Percentiles rank a stretch among this genome's conserved stretches.
Conservation (phyloP, 352 stramenopile genomes). For the Pythium aristosporum region DNA sequence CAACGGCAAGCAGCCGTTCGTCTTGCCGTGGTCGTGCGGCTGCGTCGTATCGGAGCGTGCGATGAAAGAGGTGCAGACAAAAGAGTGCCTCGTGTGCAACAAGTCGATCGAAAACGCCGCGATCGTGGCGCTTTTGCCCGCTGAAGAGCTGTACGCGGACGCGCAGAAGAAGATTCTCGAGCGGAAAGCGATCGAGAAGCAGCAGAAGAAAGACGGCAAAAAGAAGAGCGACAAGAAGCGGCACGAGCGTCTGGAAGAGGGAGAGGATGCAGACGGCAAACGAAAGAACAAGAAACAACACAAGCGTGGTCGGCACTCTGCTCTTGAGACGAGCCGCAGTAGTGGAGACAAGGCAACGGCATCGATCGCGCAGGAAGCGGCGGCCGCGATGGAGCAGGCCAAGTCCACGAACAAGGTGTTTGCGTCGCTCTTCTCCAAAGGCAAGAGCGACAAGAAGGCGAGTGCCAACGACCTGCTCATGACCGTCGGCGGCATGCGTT, state of each 20-base stretch:
- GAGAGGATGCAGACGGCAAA: background rate
- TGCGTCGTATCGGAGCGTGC: conserved; percentile 89
- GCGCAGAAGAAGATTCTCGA: conserved; percentile 47
- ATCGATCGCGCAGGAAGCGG: conserved; percentile 52
- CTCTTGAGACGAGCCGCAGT: conserved; percentile 7
- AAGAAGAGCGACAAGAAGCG: conserved; percentile 41
- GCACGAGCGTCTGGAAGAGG: background rate
- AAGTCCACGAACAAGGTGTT: conserved; percentile 81
- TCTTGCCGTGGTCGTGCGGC: conserved; percentile 76
- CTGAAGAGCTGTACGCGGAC: conserved; percentile 56
- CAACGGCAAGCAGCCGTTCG: conserved; percentile 86
- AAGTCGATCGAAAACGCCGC: conserved; percentile 50
- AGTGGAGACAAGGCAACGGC: background rate
- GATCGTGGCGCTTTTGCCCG: conserved; percentile 57
- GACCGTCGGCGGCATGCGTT: conserved; percentile 80
- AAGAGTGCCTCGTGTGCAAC: conserved; percentile 69
- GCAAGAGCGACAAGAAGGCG: conserved; percentile 57
- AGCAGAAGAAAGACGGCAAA: conserved; percentile 44
- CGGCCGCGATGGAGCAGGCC: conserved; percentile 56
- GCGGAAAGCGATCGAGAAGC: conserved; percentile 50
- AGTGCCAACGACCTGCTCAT: conserved; percentile 85
- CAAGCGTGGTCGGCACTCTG: conserved; percentile 12
- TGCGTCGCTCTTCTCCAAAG: conserved; percentile 75
- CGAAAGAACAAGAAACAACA: conserved; percentile 18
- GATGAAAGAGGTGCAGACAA: conserved; percentile 77